These are phyloP conservation scores for Claviceps quebecensis DNA, from an alignment of 2,329 filamentous ascomycete species.

Conservation along the genomic window DNA sequence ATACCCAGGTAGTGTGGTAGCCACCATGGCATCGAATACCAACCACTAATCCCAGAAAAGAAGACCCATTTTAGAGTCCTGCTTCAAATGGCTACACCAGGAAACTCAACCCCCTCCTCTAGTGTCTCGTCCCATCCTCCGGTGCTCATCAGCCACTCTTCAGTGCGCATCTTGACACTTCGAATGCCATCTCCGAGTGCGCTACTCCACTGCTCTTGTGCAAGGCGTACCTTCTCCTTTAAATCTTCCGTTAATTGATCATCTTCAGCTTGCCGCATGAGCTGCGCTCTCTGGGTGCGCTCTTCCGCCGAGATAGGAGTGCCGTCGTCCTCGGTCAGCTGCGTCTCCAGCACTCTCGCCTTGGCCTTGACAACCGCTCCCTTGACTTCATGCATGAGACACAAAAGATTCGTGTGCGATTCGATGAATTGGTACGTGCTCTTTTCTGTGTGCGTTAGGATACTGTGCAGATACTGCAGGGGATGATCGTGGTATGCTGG, in stretches of 20 bases:
- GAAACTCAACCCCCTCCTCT: conserved; percentile 39
- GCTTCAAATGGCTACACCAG: conserved; percentile 21
- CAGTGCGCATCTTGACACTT: conserved; percentile 59
- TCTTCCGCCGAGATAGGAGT: conserved; percentile 19
- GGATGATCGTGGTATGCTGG: conserved; percentile 68
- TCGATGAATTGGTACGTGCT: conserved; percentile 96
- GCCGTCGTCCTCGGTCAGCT: conserved; percentile 32
- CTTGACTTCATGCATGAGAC: conserved; percentile 80
- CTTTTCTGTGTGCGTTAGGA: conserved; percentile 79
- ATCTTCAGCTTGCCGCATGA: conserved; percentile 53
- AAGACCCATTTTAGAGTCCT: neutral
- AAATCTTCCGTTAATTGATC: conserved; percentile 64
- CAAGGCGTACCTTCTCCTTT: conserved; percentile 82
- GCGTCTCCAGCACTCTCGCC: conserved; percentile 51
- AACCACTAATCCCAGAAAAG: too few species aligned
- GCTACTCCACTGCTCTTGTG: conserved; percentile 83
- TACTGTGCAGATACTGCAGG: conserved; percentile 76
- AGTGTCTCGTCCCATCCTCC: conserved; percentile 82
- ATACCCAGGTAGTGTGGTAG: too few species aligned
- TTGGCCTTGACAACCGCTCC: conserved; percentile 60
- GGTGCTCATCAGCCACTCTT: conserved; percentile 55
- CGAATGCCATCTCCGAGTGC: conserved; percentile 68
- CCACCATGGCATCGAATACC: too few species aligned
- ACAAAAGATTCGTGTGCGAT: conserved; percentile 79
- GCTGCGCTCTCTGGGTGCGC: conserved; percentile 29